Conservation (phyloP, 768 basidiomycete species). For the Solioccasus polychromus region DNA sequence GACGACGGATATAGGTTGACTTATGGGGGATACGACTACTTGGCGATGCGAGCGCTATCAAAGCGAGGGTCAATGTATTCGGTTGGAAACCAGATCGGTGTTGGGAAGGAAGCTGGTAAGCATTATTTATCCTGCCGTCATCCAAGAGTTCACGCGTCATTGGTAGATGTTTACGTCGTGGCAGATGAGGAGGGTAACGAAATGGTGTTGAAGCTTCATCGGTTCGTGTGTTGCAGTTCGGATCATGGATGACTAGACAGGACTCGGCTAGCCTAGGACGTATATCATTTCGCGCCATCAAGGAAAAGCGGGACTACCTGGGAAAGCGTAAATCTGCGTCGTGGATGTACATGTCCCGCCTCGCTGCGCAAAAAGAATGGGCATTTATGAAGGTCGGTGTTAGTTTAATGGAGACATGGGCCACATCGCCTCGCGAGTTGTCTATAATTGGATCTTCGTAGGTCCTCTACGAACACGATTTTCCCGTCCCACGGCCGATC, state of each 20-base stretch:
- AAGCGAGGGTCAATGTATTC: slow-evolving; percentile 86
- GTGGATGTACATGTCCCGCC: slow-evolving; percentile 99
- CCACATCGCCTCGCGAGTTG: not conserved
- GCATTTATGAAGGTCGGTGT: slow-evolving; percentile 98
- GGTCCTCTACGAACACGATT: slow-evolving; percentile 88
- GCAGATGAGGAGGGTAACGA: slow-evolving; percentile 81
- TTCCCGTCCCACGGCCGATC: slow-evolving; percentile 90
- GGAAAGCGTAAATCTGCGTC: slow-evolving; percentile 94
- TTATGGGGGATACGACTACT: slow-evolving; percentile 97
- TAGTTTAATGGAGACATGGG: not conserved
- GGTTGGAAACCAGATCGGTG: slow-evolving; percentile 97
- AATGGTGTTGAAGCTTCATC: slow-evolving; percentile 90
- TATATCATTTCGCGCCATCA: slow-evolving; percentile 96
- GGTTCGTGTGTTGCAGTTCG: slow-evolving; percentile 43
- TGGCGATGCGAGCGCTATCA: slow-evolving; percentile 90
- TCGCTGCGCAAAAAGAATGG: slow-evolving; percentile 97
- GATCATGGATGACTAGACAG: slow-evolving; percentile 1
- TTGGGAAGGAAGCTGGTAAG: slow-evolving; percentile 94
- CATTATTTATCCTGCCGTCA: not conserved
- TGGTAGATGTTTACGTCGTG: slow-evolving; percentile 79
- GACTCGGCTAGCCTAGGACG: slow-evolving; percentile 72
- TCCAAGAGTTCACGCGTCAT: slow-evolving; percentile 1
- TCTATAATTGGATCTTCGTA: slow-evolving; percentile 34
- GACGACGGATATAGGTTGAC: slow-evolving; percentile 97
- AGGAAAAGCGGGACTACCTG: slow-evolving; percentile 93